Conservation (phyloP, 257 asterid species). For the Nicotiana benthamiana region DNA sequence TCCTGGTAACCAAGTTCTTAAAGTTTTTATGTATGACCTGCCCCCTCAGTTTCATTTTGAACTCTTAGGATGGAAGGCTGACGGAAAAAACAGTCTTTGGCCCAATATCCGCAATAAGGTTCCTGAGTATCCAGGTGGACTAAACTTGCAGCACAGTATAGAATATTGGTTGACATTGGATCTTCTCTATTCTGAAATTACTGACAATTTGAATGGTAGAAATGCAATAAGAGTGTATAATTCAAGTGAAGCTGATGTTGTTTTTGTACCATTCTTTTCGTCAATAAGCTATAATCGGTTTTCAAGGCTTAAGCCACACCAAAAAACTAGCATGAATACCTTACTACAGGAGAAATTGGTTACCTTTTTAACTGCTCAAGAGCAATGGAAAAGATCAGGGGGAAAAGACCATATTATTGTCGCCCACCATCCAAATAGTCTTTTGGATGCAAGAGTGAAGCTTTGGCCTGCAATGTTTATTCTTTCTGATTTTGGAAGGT, state of each 20-base stretch:
- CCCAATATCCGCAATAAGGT: constrained; percentile 51
- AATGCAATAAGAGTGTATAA: constrained; percentile 51
- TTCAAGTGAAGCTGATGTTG: constrained; percentile 79
- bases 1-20: constrained; percentile 36
- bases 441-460: constrained; percentile 65
- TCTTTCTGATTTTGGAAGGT: constrained; percentile 85
- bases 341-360: constrained; percentile 73
- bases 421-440: constrained; percentile 93
- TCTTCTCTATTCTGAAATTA: constrained; percentile 51
- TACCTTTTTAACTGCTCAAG: constrained; percentile 40
- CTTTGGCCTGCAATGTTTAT: constrained; percentile 76
- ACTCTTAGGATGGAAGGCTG: constrained; percentile 57
- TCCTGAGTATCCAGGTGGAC: constrained; percentile 82
- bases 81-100: constrained; percentile 40
- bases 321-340: constrained; percentile 37
- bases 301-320: constrained; percentile 41
- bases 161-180: constrained; percentile 89
- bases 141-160: constrained; percentile 88
- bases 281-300: constrained; percentile 67
- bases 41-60: constrained; percentile 74
- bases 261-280: constrained; percentile 82
- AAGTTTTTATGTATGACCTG: constrained; percentile 81
- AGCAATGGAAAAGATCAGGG: constrained; percentile 68
- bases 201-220: constrained; percentile 31
- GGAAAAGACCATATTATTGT: constrained; percentile 70